Evolutionary conservation across 208 protist genomes (phyloP).

Genomic region (Endotrypanum monterogeii): DNA sequence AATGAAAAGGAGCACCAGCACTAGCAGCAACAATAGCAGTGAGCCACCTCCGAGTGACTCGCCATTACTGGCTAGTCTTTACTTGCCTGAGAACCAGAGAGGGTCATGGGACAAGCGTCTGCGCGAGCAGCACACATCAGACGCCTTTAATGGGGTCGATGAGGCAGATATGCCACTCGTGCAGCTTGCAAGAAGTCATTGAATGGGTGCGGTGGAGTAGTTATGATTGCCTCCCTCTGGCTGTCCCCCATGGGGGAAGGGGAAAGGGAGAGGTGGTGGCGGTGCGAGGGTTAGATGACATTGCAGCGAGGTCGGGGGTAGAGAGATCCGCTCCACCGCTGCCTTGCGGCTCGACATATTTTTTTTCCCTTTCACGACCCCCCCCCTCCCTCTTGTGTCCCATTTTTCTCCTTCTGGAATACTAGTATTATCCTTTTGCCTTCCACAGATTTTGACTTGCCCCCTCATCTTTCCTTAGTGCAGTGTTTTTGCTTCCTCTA

Average conservation of each 20-base stretch:
- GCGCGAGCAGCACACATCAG: neutral
- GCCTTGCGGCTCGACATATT: neutral
- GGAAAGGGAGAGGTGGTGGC: neutral
- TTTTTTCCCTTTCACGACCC: neutral
- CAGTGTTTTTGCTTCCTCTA: neutral
- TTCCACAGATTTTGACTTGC: neutral
- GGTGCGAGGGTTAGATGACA: neutral
- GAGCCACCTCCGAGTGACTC: neutral
- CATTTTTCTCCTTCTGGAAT: too few species aligned
- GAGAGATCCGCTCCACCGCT: neutral
- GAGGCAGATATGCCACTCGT: constrained; percentile 15
- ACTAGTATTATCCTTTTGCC: too few species aligned
- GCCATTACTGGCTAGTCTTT: neutral
- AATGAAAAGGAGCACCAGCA: neutral
- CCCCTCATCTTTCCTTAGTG: neutral
- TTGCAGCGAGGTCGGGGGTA: too few species aligned
- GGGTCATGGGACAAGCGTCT: neutral
- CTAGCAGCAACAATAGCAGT: neutral
- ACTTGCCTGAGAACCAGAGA: neutral
- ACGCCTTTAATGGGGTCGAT: neutral
- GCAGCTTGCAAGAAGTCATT: neutral
- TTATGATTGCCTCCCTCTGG: neutral
- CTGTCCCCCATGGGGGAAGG: neutral
- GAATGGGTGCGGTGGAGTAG: neutral
- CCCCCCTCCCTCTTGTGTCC: neutral